Percentiles rank a stretch among this genome's conserved stretches.
These are phyloP conservation scores for Trichoderma hamatum DNA, from an alignment of 2,329 filamentous ascomycete species.

Conservation along the genomic window DNA sequence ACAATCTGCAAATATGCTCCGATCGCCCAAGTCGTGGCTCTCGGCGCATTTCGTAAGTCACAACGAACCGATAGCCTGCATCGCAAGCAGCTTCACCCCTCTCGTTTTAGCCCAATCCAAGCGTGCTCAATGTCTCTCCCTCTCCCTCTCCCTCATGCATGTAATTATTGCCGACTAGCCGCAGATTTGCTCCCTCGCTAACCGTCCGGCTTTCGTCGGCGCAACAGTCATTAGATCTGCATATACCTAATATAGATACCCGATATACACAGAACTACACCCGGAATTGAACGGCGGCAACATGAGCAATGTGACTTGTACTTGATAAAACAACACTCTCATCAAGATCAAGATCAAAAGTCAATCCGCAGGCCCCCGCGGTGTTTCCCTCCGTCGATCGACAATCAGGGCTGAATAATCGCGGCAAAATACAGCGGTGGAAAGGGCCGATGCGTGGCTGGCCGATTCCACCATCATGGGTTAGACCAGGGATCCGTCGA, in stretches of 20 bases:
- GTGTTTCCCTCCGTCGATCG: neutral
- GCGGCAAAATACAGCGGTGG: neutral
- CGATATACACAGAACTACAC: neutral
- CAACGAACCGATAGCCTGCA: neutral
- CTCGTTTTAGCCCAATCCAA: neutral
- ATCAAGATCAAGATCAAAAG: neutral
- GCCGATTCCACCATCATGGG: neutral
- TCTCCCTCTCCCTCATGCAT: neutral
- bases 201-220: conserved; percentile 22
- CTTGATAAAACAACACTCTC: too few species aligned
- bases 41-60: neutral
- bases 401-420: neutral
- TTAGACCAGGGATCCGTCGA: neutral
- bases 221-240: neutral
- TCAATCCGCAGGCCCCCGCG: neutral
- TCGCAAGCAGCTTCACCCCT: neutral
- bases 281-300: neutral
- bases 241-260: too few species aligned
- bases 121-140: too few species aligned
- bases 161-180: neutral
- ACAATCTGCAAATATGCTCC: too few species aligned
- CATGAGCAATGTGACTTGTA: too few species aligned
- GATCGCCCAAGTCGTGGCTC: too few species aligned
- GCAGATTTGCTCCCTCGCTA: neutral
- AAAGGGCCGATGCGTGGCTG: neutral